Evolutionary conservation across 148 eudicot genomes (phyloP), one percentile per base, ranked within the genome.

Genomic region (Chenopodium quinoa): DNA sequence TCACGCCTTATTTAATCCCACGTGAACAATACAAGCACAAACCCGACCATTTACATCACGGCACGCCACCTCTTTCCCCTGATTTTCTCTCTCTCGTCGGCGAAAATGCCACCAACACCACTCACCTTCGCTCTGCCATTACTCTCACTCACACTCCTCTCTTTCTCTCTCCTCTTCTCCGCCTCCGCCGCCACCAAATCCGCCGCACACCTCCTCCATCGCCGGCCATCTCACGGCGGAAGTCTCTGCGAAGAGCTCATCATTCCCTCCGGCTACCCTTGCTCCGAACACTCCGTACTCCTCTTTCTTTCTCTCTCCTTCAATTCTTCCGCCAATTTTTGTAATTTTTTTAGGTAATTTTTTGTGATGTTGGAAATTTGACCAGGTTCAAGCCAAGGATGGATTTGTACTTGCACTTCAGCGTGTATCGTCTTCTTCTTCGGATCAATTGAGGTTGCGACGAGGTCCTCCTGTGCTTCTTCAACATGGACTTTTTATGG

Each of bases 401-500:
- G 99, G 97, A 29, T 91, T 81, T 71, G 47, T 92, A 68, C 81
- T 93, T 78, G 99, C 91, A 75, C 91, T 95, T 79, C 97, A 93
- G 69, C 93, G 97, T 1, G 94, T 93, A 65, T 91, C 92, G 44
- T 90, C 93, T 14, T 65, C 83, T 31, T 66, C 82, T 0, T 78
- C 62, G 9, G 80, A 32, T 16, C 17, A 54, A 10, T 52, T 89
- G 20, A 75, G 85, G 71, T 82, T 75, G 46, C 79, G 63, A 60
- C 87, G 77, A 69, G 89, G 90, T 34, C 87, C 89, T 73, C 97
- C 99, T 0, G 91, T 96, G 79, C 84, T 96, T 37, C 99, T 96
- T 66, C 81, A 85, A 69, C 99, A 96, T 86, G 99, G 99, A 58
- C 92, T 96, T 72, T 89, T 93, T 75, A 90, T 89, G 99, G 99